A percentile compares a stretch with the other conserved stretches of the same genome.
phyloP scores from a whole-genome alignment of 306 rosid genomes.

The Astragalus glycyphyllos region DNA sequence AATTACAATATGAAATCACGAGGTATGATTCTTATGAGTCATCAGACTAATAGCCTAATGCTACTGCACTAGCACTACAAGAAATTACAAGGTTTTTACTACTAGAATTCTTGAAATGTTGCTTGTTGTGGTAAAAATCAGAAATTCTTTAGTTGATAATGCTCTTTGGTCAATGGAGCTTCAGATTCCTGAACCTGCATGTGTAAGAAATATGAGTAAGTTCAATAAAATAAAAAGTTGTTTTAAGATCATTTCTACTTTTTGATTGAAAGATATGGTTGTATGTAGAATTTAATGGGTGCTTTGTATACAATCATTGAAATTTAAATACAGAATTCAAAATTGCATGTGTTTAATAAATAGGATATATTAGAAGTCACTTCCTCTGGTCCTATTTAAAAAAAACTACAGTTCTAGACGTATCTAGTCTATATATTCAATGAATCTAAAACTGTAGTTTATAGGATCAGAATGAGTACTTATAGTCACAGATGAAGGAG shows the following conservation, averaged over 20 bases:
- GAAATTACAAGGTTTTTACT: conserved; percentile 27
- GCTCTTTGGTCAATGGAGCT: conserved; percentile 53
- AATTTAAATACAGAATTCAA: too few species aligned
- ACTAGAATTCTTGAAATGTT: conserved; percentile 9
- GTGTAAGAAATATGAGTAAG: conserved; percentile 3
- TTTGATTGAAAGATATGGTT: conserved; percentile 7
- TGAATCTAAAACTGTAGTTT: too few species aligned
- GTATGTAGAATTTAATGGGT: neutral
- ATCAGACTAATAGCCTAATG: conserved; percentile 45
- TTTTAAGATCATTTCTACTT: neutral
- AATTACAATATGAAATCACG: conserved; percentile 43
- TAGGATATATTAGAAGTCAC: too few species aligned
- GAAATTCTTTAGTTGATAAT: conserved; percentile 33
- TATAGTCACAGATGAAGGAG: neutral
- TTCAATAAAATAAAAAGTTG: conserved; percentile 2
- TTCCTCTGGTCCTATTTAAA: too few species aligned
- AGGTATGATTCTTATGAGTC: conserved; percentile 36
- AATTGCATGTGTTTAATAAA: too few species aligned
- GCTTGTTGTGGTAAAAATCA: conserved; percentile 22
- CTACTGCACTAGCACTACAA: conserved; percentile 41
- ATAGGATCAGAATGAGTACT: too few species aligned
- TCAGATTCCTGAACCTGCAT: conserved; percentile 73
- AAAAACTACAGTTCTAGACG: too few species aligned
- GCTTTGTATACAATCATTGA: too few species aligned
- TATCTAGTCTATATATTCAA: too few species aligned